A percentile compares a stretch with the other conserved stretches of the same genome.
These are phyloP conservation scores for Vigna nakashimae DNA, from an alignment of 306 rosid species.

Conservation along the genomic window DNA sequence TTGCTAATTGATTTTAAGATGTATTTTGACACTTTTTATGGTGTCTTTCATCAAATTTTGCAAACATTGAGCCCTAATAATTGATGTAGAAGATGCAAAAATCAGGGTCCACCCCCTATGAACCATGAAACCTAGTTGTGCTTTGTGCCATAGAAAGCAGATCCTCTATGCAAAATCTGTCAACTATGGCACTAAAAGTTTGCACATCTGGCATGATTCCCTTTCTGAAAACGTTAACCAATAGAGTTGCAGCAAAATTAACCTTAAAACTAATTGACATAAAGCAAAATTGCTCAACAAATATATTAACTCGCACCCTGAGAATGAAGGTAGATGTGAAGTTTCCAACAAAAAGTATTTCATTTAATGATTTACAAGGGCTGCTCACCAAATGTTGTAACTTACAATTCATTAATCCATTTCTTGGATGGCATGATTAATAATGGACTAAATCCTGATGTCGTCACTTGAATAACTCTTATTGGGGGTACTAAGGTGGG, in stretches of 20 bases:
- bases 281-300: no score
- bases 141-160: not conserved
- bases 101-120: slow-evolving; percentile 12
- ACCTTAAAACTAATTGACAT: no score
- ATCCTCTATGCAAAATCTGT: not conserved
- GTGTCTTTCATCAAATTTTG: slow-evolving; percentile 28
- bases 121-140: not conserved
- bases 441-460: not conserved
- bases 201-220: not conserved
- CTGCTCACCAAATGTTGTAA: not conserved
- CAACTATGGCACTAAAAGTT: not conserved
- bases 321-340: no score
- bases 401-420: slow-evolving; percentile 17
- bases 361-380: not conserved
- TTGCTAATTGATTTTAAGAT: no score
- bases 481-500: not conserved
- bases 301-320: no score
- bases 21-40: not conserved
- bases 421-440: slow-evolving; percentile 1
- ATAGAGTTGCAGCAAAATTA: not conserved
- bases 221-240: not conserved
- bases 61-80: slow-evolving; percentile 24
- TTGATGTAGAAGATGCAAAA: slow-evolving; percentile 29
- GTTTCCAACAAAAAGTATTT: not conserved
- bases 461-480: not conserved